Conservation (phyloP, 306 rosid species). For the Sechiopsis laciniata region DNA sequence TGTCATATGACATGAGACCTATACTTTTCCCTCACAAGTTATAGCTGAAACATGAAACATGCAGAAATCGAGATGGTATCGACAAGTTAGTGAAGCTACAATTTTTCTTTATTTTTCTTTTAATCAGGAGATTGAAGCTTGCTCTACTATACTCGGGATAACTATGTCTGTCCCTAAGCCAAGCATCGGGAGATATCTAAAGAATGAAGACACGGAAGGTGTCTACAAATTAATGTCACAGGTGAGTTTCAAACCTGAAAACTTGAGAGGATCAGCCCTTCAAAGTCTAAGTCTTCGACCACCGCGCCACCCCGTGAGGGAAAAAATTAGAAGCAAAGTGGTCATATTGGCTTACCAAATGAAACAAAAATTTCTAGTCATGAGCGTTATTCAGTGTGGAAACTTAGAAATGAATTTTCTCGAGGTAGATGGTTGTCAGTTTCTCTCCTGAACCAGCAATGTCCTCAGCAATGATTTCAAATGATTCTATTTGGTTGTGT, state of each 20-base stretch:
- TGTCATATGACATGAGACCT: not conserved
- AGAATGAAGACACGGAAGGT: too few species aligned
- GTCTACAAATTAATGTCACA: too few species aligned
- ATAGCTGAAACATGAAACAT: not conserved
- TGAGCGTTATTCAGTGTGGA: not conserved
- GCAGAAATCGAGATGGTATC: not conserved
- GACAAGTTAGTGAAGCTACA: not conserved
- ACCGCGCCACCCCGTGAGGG: too few species aligned
- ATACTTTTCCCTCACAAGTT: not conserved
- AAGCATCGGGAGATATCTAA: too few species aligned
- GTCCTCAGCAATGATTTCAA: constrained; percentile 57
- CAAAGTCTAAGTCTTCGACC: too few species aligned
- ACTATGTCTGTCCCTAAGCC: too few species aligned
- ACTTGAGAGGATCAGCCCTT: too few species aligned
- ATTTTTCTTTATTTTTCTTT: too few species aligned
- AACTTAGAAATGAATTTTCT: constrained; percentile 82
- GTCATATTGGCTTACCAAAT: not conserved
- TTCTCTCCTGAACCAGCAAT: constrained; percentile 73
- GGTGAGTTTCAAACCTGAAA: too few species aligned
- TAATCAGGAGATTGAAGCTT: too few species aligned
- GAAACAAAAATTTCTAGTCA: not conserved
- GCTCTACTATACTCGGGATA: too few species aligned
- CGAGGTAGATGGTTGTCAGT: constrained; percentile 78
- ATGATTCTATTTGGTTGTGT: constrained; percentile 70
- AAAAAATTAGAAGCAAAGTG: not conserved